Conservation (phyloP, 192 early-diverging fungal genomes). For the Backusella luteola region DNA sequence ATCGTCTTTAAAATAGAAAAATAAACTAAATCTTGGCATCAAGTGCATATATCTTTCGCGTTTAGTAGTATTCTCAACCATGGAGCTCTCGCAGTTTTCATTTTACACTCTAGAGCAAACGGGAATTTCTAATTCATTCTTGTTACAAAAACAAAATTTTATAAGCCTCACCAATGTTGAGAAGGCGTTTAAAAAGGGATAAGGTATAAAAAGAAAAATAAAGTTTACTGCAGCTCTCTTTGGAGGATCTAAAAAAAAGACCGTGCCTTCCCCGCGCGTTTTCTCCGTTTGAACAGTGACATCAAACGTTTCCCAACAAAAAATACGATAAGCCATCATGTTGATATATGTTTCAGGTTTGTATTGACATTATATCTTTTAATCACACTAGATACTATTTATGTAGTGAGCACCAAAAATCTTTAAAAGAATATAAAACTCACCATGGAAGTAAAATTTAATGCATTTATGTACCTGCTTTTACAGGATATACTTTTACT, state of each 20-base stretch:
- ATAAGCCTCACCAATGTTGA: not conserved
- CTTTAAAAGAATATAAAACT: no score
- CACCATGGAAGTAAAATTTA: no score
- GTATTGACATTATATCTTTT: no score
- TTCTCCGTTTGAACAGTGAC: not conserved
- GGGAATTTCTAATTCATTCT: not conserved
- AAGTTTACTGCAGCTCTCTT: not conserved
- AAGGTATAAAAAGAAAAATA: not conserved
- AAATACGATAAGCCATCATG: not conserved
- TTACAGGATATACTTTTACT: no score
- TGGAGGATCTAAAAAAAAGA: not conserved
- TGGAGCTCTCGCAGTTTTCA: not conserved
- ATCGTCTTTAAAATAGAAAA: not conserved
- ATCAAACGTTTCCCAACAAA: not conserved
- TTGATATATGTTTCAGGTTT: no score
- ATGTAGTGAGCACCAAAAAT: no score
- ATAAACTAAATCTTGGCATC: not conserved
- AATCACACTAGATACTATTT: no score
- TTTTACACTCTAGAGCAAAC: not conserved
- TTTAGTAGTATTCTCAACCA: not conserved
- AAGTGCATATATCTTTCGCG: not conserved
- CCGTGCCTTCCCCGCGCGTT: not conserved
- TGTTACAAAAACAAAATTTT: not conserved
- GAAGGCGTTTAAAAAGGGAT: not conserved
- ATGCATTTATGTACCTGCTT: no score